Base-by-base conservation (phyloP, 2,329 filamentous ascomycete species). In the Fusarium beomiforme region DNA sequence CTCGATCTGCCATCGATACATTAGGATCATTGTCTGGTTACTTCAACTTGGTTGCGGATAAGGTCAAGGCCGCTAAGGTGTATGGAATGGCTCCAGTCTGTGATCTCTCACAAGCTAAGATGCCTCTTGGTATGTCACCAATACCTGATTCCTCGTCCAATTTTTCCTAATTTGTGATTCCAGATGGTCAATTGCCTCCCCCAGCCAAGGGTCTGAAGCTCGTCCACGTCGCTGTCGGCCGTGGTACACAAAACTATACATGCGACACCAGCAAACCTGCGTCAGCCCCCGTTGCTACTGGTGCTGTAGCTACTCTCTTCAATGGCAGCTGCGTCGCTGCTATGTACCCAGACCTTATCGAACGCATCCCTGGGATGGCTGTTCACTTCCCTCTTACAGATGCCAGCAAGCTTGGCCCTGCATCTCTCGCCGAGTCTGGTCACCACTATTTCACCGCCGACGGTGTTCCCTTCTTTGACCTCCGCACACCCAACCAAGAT, bases 241-340 rank as follows among this genome's bases (percentile, higher is more conserved):
- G 93, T 46, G 95, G 95, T 66, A 96, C 93, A 11, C 91, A 98
- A 83, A 98, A 98, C 87, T 98, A 98, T 85, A 97, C 93, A 55
- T 98, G 95, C 85, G 85, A 88, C 64, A 83, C 86, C 58, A 82
- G 82, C 69, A 88, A 92, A 74, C 78, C 88, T 3, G 87, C 87
- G 6, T 87, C 89, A 1, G 83, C 82, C 0, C 95, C 95, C 17
- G 85, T 84, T 13, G 85, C 90, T 21, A 81, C 85, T 53, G 95
- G 95, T 70, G 95, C 95, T 58, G 78, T 93, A 0, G 95, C 95
- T 59, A 91, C 89, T 2, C 92, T 98, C 75, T 98, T 93, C 90
- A 94, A 98, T 82, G 92, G 91, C 64, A 93, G 90, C 74, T 98
- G 95, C 82, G 81, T 95, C 36, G 92, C 92, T 10, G 86, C 92